Percentiles rank a stretch among this genome's conserved stretches.
Conservation (phyloP, 805 yeast species). For the Kluyveromyces wickerhamii region DNA sequence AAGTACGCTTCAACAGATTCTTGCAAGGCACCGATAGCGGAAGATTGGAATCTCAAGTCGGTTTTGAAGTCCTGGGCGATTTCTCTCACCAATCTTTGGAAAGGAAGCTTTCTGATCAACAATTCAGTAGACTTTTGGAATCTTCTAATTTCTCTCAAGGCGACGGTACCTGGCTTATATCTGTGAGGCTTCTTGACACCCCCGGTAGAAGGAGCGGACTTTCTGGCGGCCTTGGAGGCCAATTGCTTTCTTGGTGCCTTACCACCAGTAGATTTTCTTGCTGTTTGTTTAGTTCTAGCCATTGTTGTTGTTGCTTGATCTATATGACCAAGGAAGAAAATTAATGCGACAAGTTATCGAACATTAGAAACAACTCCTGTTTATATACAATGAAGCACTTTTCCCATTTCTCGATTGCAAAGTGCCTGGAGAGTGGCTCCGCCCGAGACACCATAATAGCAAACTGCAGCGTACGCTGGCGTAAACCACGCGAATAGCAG, state of each 20-base stretch:
- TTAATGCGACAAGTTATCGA: no score
- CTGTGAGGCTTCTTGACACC: conserved; percentile 94
- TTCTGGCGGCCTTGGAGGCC: conserved; percentile 90
- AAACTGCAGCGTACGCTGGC: no score
- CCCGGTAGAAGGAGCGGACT: conserved; percentile 85
- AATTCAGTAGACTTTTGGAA: conserved; percentile 95
- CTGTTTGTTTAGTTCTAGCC: conserved; percentile 94
- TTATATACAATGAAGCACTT: no score
- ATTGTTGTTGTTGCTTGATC: conserved; percentile 30
- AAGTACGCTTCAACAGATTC: conserved; percentile 98
- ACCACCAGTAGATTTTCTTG: conserved; percentile 94
- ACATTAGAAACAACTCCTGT: no score
- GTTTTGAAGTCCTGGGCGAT: conserved; percentile 91
- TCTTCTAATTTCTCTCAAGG: conserved; percentile 93
- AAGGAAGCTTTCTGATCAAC: conserved; percentile 91
- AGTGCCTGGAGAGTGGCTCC: no score
- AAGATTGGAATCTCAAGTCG: conserved; percentile 92
- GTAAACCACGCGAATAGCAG: no score
- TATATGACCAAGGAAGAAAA: no score
- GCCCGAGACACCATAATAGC: no score
- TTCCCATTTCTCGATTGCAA: no score
- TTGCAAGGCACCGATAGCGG: conserved; percentile 95
- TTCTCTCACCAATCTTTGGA: conserved; percentile 95
- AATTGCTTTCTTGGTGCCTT: conserved; percentile 92
- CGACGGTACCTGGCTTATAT: conserved; percentile 96